Evolutionary conservation across 2,329 filamentous ascomycete genomes (phyloP), one percentile per base, ranked within the genome.

Genomic region (Pseudogymnoascus sp.): DNA sequence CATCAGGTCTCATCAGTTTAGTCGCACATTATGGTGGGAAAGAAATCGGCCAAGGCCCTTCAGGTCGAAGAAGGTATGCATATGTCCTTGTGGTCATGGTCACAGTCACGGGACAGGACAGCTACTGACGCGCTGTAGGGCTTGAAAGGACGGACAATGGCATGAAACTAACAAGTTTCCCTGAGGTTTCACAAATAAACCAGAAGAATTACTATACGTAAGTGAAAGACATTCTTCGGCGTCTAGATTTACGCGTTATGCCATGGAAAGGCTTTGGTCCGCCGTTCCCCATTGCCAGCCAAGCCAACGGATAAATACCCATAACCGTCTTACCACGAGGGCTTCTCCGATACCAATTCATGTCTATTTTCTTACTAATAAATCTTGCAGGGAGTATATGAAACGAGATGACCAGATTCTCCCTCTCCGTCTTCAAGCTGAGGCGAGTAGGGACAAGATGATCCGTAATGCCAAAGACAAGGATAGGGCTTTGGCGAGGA

Each of bases 141-240:
- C 86, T 99, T 68, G 91, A 96, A 79, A 86, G 93, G 74, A 97
- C 95, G 65, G 95, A 99, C 80, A 99, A 99, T 84, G 93, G 93
- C 78, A 93, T 99, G 88, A 95, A 93, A 74, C 85, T 95, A 73
- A 90, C 92, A 59, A 96, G 84, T 75, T 99, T 95, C 93, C 93
- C 95, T 9, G 89, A 95, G 73, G 87, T 96, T 64, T 83, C 85
- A 47, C 91, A 95, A 71, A 99, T 99, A 77, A 99, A 99, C 75
- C 95, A 99, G 76, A 99, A 99, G 80, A 99, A 99, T 76, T 99
- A 99, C 77, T 97, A 97, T 76, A 96, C 93, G 91, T 95, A 82
- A 66, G 87, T 79, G 15, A 23, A 61, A 31, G 33, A 21, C n/a
- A 10, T 64, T 28, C 28, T 64, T 17, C n/a, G 4, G 23, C 23